A percentile compares a stretch with the other conserved stretches of the same genome.
These are phyloP conservation scores for Nepenthes gracilis DNA, from an alignment of 148 eudicot genomes.

Conservation along the genomic window DNA sequence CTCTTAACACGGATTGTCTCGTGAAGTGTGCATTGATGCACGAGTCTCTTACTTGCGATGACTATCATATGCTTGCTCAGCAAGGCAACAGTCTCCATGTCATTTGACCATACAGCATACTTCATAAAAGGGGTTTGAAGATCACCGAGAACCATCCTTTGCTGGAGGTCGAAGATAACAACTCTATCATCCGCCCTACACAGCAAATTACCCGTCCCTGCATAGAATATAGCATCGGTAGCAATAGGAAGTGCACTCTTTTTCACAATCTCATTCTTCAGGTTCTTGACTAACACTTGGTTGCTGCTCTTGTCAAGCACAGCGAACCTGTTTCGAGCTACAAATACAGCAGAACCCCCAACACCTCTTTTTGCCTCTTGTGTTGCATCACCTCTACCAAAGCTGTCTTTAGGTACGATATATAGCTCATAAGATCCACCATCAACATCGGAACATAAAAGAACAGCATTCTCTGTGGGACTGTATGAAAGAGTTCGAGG, in stretches of 20 bases:
- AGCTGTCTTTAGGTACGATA: slow-evolving; percentile 68
- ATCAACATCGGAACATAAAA: slow-evolving; percentile 82
- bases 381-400: slow-evolving; percentile 58
- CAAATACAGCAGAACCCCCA: slow-evolving; percentile 78
- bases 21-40: slow-evolving; percentile 91
- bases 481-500: slow-evolving; percentile 87
- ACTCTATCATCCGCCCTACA: slow-evolving; percentile 94
- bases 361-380: slow-evolving; percentile 78
- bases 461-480: slow-evolving; percentile 85
- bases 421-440: slow-evolving; percentile 94
- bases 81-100: slow-evolving; percentile 90
- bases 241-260: slow-evolving; percentile 64
- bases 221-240: slow-evolving; percentile 83
- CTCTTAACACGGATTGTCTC: slow-evolving; percentile 97
- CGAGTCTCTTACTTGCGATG: slow-evolving; percentile 79
- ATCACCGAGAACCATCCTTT: slow-evolving; percentile 77
- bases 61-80: slow-evolving; percentile 85
- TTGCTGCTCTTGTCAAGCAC: slow-evolving; percentile 87
- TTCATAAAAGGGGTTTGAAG: slow-evolving; percentile 71
- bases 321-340: slow-evolving; percentile 89
- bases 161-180: slow-evolving; percentile 84
- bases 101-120: slow-evolving; percentile 90
- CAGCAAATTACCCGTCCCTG: slow-evolving; percentile 82
- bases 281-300: slow-evolving; percentile 69
- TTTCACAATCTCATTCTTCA: slow-evolving; percentile 76